phyloP scores from a whole-genome alignment of 192 early-diverging fungal species.

The Paraglomus occultum region DNA sequence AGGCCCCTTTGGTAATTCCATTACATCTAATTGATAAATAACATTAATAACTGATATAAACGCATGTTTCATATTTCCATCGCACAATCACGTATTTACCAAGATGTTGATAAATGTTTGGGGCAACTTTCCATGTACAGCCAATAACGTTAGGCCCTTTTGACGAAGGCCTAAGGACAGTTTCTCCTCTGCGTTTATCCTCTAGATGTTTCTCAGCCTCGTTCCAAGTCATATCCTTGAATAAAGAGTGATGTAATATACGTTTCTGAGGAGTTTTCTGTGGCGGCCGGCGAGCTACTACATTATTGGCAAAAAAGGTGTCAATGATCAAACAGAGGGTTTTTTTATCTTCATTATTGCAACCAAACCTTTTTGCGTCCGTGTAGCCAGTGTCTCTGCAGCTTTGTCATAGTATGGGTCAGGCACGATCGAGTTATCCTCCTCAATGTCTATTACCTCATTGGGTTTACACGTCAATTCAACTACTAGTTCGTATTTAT shows the following conservation, averaged over 20 bases:
- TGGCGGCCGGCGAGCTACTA: conserved; percentile 11
- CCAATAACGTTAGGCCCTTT: conserved; percentile 86
- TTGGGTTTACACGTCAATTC: conserved; percentile 71
- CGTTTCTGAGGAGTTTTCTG: conserved; percentile 46
- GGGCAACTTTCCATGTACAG: conserved; percentile 91
- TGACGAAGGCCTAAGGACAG: conserved; percentile 89
- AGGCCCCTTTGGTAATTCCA: conserved; percentile 62
- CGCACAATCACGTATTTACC: conserved; percentile 38
- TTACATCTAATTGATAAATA: conserved; percentile 50
- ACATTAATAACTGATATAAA: conserved; percentile 1
- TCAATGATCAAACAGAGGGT: too few relatives aligned
- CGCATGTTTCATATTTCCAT: neutral
- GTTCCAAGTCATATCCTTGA: conserved; percentile 67
- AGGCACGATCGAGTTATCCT: conserved; percentile 31
- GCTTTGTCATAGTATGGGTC: conserved; percentile 58
- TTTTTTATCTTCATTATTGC: too few relatives aligned
- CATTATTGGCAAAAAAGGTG: too few relatives aligned
- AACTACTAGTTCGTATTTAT: conserved; percentile 70
- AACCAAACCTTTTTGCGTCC: too few relatives aligned
- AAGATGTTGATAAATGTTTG: conserved; percentile 86
- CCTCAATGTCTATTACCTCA: conserved; percentile 37
- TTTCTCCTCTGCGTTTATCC: conserved; percentile 65
- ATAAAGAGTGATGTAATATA: conserved; percentile 82
- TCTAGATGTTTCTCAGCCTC: conserved; percentile 75
- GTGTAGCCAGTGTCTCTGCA: conserved; percentile 36